Conservation (phyloP, 768 basidiomycete species). For the Calocybe gangraenosa region DNA sequence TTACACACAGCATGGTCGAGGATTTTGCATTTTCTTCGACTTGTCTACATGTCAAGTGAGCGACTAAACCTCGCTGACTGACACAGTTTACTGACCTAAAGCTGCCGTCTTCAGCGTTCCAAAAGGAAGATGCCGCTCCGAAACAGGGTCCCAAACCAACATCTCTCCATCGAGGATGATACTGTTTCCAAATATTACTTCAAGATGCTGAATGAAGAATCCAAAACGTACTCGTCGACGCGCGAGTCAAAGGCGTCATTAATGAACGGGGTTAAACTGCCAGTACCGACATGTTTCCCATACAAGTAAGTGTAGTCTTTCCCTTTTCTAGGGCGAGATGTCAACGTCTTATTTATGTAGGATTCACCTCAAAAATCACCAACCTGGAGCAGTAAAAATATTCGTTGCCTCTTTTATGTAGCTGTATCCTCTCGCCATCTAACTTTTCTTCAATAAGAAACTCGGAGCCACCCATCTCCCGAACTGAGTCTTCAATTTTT, state of each 20-base stretch:
- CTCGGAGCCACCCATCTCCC: conserved; percentile 70
- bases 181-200: conserved; percentile 33
- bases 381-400: conserved; percentile 93
- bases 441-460: conserved; percentile 97
- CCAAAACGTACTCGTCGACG: conserved; percentile 71
- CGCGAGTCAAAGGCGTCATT: conserved; percentile 68
- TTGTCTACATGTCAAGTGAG: conserved; percentile 45
- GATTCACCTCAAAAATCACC: conserved; percentile 6
- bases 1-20: conserved; percentile 86
- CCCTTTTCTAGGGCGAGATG: conserved; percentile 56
- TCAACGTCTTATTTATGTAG: neutral
- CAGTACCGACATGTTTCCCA: conserved; percentile 75
- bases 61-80: neutral
- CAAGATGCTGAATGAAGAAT: neutral
- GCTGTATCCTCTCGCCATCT: conserved; percentile 94
- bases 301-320: conserved; percentile 92
- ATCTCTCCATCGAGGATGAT: conserved; percentile 97
- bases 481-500: conserved; percentile 79
- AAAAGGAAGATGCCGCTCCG: conserved; percentile 86
- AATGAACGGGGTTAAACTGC: conserved; percentile 88
- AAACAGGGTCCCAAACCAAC: conserved; percentile 95
- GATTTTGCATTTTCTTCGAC: conserved; percentile 62
- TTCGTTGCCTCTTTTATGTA: conserved; percentile 89
- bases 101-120: conserved; percentile 94
- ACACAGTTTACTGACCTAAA: conserved; percentile 44